phyloP scores from a whole-genome alignment of 805 yeast species.

The Teunomyces aglyptinius region DNA sequence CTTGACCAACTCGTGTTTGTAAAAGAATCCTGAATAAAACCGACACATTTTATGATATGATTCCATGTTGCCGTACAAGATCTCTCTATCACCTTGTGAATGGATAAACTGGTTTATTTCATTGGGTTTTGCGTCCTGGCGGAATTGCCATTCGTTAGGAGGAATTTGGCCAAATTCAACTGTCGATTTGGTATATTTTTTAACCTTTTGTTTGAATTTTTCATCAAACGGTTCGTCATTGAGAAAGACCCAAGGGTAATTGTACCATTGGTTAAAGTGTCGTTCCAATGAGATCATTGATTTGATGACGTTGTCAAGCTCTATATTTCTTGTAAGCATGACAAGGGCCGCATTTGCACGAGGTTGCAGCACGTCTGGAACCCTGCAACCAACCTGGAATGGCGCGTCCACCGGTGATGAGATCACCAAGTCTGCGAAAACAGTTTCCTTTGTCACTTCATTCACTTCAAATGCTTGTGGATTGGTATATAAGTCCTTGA shows the following conservation, averaged over 20 bases:
- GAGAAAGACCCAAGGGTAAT: slow-evolving; percentile 88
- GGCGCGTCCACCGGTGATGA: not conserved
- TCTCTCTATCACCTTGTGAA: slow-evolving; percentile 76
- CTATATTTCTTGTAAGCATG: slow-evolving; percentile 78
- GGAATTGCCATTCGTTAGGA: slow-evolving; percentile 65
- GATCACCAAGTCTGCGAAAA: not conserved
- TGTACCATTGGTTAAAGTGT: slow-evolving; percentile 90
- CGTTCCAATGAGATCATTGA: slow-evolving; percentile 76
- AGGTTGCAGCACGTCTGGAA: slow-evolving; percentile 37
- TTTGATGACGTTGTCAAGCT: slow-evolving; percentile 67
- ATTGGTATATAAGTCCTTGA: not conserved
- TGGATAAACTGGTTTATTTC: slow-evolving; percentile 58
- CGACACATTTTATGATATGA: slow-evolving; percentile 95
- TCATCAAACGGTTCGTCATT: slow-evolving; percentile 75
- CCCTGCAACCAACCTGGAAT: slow-evolving; percentile 46
- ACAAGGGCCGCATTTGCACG: slow-evolving; percentile 84
- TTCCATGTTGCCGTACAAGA: slow-evolving; percentile 78
- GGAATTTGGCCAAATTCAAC: slow-evolving; percentile 73
- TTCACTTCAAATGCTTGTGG: not conserved
- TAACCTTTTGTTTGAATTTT: slow-evolving; percentile 57
- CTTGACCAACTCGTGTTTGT: slow-evolving; percentile 69
- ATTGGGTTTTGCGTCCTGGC: slow-evolving; percentile 34
- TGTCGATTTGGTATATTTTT: slow-evolving; percentile 52
- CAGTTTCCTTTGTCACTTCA: not conserved
- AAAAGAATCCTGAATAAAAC: slow-evolving; percentile 82